Evolutionary conservation across 164 flowering plant species (phyloP), one percentile per base, ranked within the genome.

Genomic region (Platanus orientalis): DNA sequence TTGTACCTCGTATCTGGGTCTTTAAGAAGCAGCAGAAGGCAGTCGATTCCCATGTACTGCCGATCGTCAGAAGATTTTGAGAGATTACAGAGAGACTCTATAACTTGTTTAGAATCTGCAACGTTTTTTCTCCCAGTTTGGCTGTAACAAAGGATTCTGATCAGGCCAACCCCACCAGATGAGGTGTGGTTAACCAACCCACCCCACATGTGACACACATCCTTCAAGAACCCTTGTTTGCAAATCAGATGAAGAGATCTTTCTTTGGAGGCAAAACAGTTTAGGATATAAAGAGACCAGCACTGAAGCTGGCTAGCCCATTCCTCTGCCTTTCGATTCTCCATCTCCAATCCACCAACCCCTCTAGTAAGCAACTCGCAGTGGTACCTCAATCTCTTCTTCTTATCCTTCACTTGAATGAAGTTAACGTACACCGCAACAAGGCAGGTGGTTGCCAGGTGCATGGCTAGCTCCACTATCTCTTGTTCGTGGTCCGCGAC

Each of bases 291-390:
- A 72, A 95, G 90, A 30, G 97, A 92, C 99, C 99, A 92, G 72
- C 97, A 95, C 76, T 92, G 99, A 61, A 95, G 70, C 74, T 95
- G 99, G 74, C 99, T 95, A 49, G 99, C 99, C 99, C 99, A 95
- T 75, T 95, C 99, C 76, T 95, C 97, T 4, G 99, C 97, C 75
- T 95, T 95, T 65, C 99, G 83, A 4, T 97, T 92, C 69, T 95
- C 99, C 97, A 92, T 92, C 70, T 95, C 99, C 44, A 90, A 94
- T 29, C 97, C 97, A 69, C 99, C 99, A 97, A 95, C 92, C 27
- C 99, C 97, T 61, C 97, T 90, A 5, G 99, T 95, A n/a, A 95
- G 90, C 67, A 95, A 75, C 75, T 95, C 99, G 73, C 99, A 92
- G 58, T 95, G 99, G 72, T 95, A 92, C 67, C 92, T 81, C 19